Evolutionary conservation across 192 early-diverging fungal genomes (phyloP).

Genomic region (Cladochytrium replicatum): DNA sequence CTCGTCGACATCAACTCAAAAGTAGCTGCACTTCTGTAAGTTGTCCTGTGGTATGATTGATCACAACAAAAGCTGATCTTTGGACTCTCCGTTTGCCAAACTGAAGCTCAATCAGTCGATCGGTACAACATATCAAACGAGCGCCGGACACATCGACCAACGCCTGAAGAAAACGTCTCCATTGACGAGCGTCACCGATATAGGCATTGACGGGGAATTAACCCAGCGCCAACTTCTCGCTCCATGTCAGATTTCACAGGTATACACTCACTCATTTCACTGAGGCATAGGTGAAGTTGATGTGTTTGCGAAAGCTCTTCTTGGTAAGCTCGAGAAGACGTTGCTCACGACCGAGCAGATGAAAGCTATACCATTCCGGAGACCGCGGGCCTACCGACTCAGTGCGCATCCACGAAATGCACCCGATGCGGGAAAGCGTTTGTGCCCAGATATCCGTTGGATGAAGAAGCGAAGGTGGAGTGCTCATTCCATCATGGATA

Average conservation of each 20-base stretch:
- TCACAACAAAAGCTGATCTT: conserved; percentile 24
- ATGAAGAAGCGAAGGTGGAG: conserved; percentile 18
- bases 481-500: conserved; percentile 41
- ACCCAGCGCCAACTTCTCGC: not conserved
- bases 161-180: conserved; percentile 45
- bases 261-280: conserved; percentile 2
- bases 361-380: no score
- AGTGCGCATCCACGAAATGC: conserved; percentile 16
- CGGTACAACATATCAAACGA: conserved; percentile 4
- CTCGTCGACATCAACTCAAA: no score
- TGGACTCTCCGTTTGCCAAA: conserved; percentile 18
- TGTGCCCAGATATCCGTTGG: conserved; percentile 27
- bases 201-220: conserved; percentile 60
- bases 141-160: conserved; percentile 33
- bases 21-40: conserved; percentile 41
- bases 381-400: no score
- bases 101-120: conserved; percentile 2
- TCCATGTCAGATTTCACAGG: conserved; percentile 1
- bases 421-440: conserved; percentile 40
- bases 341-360: not conserved
- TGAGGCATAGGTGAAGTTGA: conserved; percentile 10
- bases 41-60: conserved; percentile 21
- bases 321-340: not conserved
- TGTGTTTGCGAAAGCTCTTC: conserved; percentile 10
- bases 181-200: conserved; percentile 29